These are phyloP conservation scores for Eucalyptus marginata DNA, from an alignment of 345 rosid genomes.

Conservation along the genomic window DNA sequence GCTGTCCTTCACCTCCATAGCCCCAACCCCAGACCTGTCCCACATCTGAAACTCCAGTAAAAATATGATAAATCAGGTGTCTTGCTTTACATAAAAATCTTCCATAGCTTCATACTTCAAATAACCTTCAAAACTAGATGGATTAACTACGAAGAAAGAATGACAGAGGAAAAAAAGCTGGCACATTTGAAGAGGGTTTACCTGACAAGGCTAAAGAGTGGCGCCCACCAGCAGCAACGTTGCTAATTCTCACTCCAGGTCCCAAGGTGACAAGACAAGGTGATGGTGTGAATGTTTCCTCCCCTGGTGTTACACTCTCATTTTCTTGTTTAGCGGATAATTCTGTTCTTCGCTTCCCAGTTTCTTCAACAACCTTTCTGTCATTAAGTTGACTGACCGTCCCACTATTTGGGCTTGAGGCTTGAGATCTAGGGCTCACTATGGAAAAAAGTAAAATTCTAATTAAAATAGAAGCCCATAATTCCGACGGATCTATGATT, in stretches of 20 bases:
- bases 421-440: conserved; percentile 32
- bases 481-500: background rate
- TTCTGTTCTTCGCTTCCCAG: conserved; percentile 40
- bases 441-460: background rate
- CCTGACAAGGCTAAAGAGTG: conserved; percentile 82
- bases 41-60: conserved; percentile 75
- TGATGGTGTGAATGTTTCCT: conserved; percentile 34
- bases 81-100: conserved; percentile 49
- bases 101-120: conserved; percentile 46
- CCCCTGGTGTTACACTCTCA: conserved; percentile 32
- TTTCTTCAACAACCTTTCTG: conserved; percentile 42
- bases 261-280: conserved; percentile 43
- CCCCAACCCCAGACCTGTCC: conserved; percentile 99
- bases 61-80: conserved; percentile 46
- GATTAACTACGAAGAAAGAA: conserved; percentile 25
- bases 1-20: conserved; percentile 93
- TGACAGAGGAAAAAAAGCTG: conserved; percentile 8
- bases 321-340: conserved; percentile 38
- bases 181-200: conserved; percentile 10
- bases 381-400: conserved; percentile 8
- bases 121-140: conserved; percentile 47
- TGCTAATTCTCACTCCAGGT: conserved; percentile 61
- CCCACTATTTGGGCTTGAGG: conserved; percentile 9
- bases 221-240: conserved; percentile 80
- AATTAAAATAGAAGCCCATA: background rate